Percentiles rank a stretch among this genome's conserved stretches.
These are phyloP conservation scores for Penicillium mononematosum DNA, from an alignment of 495 filamentous ascomycete species.

Conservation along the genomic window DNA sequence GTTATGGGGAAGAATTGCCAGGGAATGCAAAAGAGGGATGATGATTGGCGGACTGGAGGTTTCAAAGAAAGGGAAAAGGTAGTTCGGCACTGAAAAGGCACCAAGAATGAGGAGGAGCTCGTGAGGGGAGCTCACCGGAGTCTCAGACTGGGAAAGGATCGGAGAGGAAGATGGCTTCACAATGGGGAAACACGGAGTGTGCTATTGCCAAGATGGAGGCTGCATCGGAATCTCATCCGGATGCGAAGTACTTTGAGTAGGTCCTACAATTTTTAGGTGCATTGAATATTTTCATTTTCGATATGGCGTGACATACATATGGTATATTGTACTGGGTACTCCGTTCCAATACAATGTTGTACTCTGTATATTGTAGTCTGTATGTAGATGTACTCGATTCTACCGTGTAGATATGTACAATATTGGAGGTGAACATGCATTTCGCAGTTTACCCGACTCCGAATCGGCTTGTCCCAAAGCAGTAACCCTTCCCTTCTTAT, in stretches of 20 bases:
- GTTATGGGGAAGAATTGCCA: background rate
- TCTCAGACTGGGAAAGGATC: slow-evolving; percentile 33
- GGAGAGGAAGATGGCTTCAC: slow-evolving; percentile 19
- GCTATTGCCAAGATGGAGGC: slow-evolving; percentile 13
- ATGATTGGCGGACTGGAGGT: slow-evolving; percentile 15
- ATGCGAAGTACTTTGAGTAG: background rate
- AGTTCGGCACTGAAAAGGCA: background rate
- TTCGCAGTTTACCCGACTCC: slow-evolving; percentile 10
- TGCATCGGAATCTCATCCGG: slow-evolving; percentile 1
- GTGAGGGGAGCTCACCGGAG: slow-evolving; percentile 30
- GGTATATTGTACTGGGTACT: no score
- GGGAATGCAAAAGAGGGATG: background rate
- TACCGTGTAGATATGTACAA: background rate
- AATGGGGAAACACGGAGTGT: slow-evolving; percentile 11
- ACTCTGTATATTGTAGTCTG: no score
- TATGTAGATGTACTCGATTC: background rate
- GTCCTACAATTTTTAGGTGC: no score
- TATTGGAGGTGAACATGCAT: background rate
- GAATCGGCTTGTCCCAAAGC: slow-evolving; percentile 21
- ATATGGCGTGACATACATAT: background rate
- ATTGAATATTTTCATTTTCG: background rate
- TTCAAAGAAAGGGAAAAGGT: background rate
- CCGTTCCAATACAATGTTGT: no score
- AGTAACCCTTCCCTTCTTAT: slow-evolving; percentile 18
- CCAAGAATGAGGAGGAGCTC: background rate